Evolutionary conservation across 73 alveolate genomes (phyloP).

Genomic region (Blepharisma japonicum): DNA sequence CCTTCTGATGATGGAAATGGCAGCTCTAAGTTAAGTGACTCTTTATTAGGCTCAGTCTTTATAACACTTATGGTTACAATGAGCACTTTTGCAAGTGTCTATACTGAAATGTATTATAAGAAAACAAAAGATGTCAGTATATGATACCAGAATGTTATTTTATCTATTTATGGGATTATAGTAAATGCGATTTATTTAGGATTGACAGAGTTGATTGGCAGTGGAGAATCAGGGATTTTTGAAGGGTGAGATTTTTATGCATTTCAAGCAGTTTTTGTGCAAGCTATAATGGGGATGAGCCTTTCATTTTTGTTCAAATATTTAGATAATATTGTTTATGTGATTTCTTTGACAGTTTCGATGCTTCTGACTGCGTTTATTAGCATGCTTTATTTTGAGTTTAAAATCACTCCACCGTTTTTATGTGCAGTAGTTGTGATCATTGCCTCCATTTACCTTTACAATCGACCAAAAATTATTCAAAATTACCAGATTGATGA

Average conservation of each 20-base stretch:
- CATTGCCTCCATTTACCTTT: slow-evolving; percentile 19
- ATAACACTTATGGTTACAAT: background rate
- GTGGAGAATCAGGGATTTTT: slow-evolving; percentile 3
- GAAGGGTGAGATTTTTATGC: slow-evolving; percentile 3
- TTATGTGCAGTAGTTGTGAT: background rate
- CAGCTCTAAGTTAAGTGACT: background rate
- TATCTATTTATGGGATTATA: slow-evolving; percentile 23
- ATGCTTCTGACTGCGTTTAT: slow-evolving; percentile 26
- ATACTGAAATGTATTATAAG: slow-evolving; percentile 18
- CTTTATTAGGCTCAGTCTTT: slow-evolving; percentile 7
- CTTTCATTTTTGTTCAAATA: slow-evolving; percentile 31
- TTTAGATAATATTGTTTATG: slow-evolving; percentile 27
- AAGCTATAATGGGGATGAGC: slow-evolving; percentile 25
- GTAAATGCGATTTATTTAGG: background rate
- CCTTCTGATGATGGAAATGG: background rate
- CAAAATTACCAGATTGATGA: background rate
- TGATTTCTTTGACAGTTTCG: slow-evolving; percentile 24
- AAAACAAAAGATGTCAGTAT: background rate
- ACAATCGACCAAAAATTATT: background rate
- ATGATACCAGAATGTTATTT: slow-evolving; percentile 14
- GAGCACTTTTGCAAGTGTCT: slow-evolving; percentile 23
- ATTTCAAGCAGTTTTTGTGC: background rate
- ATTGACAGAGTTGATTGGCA: background rate
- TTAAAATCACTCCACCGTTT: background rate
- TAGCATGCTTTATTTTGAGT: background rate